Evolutionary conservation across 306 rosid genomes (phyloP), one percentile per base, ranked within the genome.

Genomic region (Parietaria judaica): DNA sequence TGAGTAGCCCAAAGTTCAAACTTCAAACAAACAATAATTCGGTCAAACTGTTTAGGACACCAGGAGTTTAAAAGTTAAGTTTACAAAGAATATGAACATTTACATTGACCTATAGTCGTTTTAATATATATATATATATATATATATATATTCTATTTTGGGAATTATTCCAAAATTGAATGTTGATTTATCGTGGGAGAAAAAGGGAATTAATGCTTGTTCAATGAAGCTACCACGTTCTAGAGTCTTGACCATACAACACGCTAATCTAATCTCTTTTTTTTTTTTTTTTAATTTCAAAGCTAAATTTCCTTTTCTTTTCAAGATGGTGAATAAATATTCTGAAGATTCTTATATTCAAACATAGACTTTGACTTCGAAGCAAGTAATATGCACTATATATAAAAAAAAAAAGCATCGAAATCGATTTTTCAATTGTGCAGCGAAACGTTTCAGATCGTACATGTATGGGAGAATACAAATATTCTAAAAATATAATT

Each of bases 181-280:
- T 38, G 56, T 23, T 13, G 51, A 53, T 12, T 8, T 8, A 37
- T 12, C 6, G 38, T 13, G 2, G 45, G 41, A 68, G 1, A 5
- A 9, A 53, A 60, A 46, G 44, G 50, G 63, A 37, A 39, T 55
- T 15, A 47, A 37, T 61, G 56, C 71, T 60, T 66, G 43, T 47
- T 58, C 48, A 72, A 53, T 60, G 72, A 72, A 54, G 64, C 60
- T 14, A 66, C 50, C 43, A 13, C 56, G 12, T 54, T 67, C 37
- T 17, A 34, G 23, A n/a, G 48, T 60, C 49, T 41, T 39, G 45
- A 56, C 65, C 14, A 13, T 7, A 12, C 14, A 10, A 54, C 0
- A 14, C 10, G 2, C 31, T 0, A 23, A 38, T 60, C 8, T n/a
- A n/a, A n/a, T n/a, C n/a, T 51, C 2, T 8, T 6, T 36, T 4